phyloP scores from a whole-genome alignment of 306 rosid species.

The Fragaria vesca region DNA sequence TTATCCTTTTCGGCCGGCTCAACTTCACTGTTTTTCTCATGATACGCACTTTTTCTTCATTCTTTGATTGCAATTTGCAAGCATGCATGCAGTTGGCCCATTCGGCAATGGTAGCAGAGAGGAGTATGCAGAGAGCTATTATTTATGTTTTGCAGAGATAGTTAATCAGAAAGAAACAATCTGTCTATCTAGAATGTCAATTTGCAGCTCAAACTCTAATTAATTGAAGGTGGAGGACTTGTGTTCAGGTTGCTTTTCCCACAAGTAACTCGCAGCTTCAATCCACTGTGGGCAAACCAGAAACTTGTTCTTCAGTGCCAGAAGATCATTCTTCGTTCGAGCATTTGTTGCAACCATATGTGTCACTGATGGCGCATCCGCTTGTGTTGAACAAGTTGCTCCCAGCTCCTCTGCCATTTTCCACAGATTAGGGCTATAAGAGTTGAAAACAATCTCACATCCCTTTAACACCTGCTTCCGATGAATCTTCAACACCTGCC shows the following conservation, averaged over 20 bases:
- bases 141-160: no score
- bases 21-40: no score
- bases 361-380: conserved; percentile 49
- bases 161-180: no score
- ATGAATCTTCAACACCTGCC: conserved; percentile 43
- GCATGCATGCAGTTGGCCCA: no score
- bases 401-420: conserved; percentile 79
- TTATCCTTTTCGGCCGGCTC: no score
- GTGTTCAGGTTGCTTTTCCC: conserved; percentile 73
- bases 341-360: conserved; percentile 71
- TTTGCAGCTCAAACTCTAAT: neutral
- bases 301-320: conserved; percentile 43
- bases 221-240: conserved; percentile 24
- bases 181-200: neutral
- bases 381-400: conserved; percentile 59
- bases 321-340: conserved; percentile 69
- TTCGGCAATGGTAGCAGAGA: no score
- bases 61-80: no score
- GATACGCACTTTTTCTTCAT: no score
- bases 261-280: conserved; percentile 73
- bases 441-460: conserved; percentile 62
- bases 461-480: conserved; percentile 51
- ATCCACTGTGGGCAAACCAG: conserved; percentile 82
- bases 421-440: conserved; percentile 46
- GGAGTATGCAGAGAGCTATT: no score